Base-by-base conservation (phyloP, 192 early-diverging fungal species). In the Spizellomyces sp. region DNA sequence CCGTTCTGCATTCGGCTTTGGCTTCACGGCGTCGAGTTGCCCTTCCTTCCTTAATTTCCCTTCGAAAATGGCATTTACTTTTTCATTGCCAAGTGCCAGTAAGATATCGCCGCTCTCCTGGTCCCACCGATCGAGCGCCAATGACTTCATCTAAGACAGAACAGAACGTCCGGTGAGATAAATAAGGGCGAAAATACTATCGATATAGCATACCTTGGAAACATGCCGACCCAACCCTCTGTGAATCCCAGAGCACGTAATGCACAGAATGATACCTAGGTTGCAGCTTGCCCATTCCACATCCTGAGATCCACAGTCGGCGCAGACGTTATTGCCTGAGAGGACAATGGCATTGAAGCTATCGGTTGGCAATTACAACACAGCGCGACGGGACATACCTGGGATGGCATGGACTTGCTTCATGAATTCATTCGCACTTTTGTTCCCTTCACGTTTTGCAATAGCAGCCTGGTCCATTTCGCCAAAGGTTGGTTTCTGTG, bases 271-370 rank as follows among this genome's bases (percentile, higher is more conserved):
- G 4, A 85, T 83, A 43, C 94, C 93, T 50, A 93, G 81, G 60
- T 92, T 95, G 27, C 90, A 91, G 67, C 89, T 87, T 45, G 92
- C 91, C 94, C 94, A 96, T 77, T 93, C 89, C 10, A 93, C 92
- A 50, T 84, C 21, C 82, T 68, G 45, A 46, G 62, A 63, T 9
- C 79, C 82, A 70, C 88, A 89, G 75, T 89, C 88, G 12, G 80
- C 88, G 55, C 88, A 89, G 21, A 17, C 56, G 45, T 79, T 66
- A 73, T 86, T 86, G 42, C 84, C 83, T 0, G 65, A 45, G 8
- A 73, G 42, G 5, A 36, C 27, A 36, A 36, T 36, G 36, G 36
- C 9, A 61, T 15, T 61, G 4, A 61, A 19, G 50, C 50, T 12
- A 54, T 12, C 50, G 50, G 17, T 12, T 0, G 2, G 2, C 14